Base-by-base conservation (phyloP, 441 rosid species). In the Adansonia madagascariensis region DNA sequence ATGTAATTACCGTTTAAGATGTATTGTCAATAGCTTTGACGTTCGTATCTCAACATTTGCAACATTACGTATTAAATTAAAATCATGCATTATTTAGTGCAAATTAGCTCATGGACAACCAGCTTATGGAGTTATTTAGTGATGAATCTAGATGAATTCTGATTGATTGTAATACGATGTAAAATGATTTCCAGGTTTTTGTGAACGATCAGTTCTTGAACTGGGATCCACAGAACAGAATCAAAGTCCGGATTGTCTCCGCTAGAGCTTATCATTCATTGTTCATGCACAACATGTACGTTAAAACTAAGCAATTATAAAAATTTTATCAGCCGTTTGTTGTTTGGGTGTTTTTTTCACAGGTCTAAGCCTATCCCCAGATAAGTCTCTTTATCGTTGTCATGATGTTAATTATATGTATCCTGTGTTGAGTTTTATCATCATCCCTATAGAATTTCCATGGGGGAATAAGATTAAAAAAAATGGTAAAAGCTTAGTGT, bases 241-340 rank as follows among this genome's bases (percentile, higher is more conserved):
- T 95, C 89, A 95, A 95, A 90, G 98, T 95, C 81, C 82, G 98
- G 76, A 95, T 95, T 82, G 97, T 95, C 15, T 94, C 99, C 52
- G 99, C 99, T 22, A 92, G 98, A 79, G 99, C 98, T 18, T 95
- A 95, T 78, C 99, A 95, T 87, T 92, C 99, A 59, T 79, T 95
- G 81, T 94, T 95, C 86, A 95, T 95, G 99, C 96, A 95, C 86
- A 93, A 95, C 90, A 93, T 95, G 99, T 93, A 90, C 92, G 98
- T 89, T 61, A 77, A 77, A 75, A 17, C 76, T 49, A n/a, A 67
- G 39, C 10, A 67, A 27, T 57, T 57, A n/a, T 9, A 52, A 22
- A 39, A 11, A 8, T 5, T 14, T 59, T 61, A 31, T 49, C 20
- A 8, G 49, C 39, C n/a, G 1, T 8, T 17, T 35, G 31, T n/a